Evolutionary conservation across 2,329 filamentous ascomycete genomes (phyloP).

Genomic region (Escovopsis sp.): DNA sequence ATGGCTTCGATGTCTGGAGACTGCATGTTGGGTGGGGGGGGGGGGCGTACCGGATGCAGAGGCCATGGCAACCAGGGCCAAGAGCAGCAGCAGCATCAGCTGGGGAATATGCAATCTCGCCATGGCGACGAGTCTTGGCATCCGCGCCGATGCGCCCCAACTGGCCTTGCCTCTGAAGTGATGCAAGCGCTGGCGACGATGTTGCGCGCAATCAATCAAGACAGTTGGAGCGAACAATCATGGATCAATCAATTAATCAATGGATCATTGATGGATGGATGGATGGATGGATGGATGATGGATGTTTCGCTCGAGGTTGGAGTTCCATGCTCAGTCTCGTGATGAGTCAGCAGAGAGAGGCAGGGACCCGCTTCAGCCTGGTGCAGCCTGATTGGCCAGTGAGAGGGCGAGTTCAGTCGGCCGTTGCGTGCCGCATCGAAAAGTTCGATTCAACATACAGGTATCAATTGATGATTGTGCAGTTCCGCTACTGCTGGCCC

Average conservation of each 20-base stretch:
- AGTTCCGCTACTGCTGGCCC: too few species aligned
- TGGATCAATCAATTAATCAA: too few species aligned
- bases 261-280: too few species aligned
- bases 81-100: constrained; percentile 23
- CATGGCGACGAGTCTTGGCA: constrained; percentile 16
- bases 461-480: too few species aligned
- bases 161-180: neutral
- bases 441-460: constrained; percentile 6
- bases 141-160: neutral
- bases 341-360: neutral
- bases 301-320: neutral
- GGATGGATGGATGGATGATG: neutral
- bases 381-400: constrained; percentile 12
- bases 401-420: neutral
- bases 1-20: neutral
- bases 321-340: neutral
- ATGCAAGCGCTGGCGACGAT: neutral
- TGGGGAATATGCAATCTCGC: constrained; percentile 23
- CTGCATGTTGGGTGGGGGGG: too few species aligned
- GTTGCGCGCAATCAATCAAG: too few species aligned
- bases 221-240: neutral
- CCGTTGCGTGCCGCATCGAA: constrained; percentile 5
- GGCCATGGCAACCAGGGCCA: constrained; percentile 19
- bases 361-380: constrained; percentile 10
- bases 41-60: constrained; percentile 28